Evolutionary conservation across 139 green algal species (phyloP), one percentile per base, ranked within the genome.

Genomic region (Pleodorina starrii): DNA sequence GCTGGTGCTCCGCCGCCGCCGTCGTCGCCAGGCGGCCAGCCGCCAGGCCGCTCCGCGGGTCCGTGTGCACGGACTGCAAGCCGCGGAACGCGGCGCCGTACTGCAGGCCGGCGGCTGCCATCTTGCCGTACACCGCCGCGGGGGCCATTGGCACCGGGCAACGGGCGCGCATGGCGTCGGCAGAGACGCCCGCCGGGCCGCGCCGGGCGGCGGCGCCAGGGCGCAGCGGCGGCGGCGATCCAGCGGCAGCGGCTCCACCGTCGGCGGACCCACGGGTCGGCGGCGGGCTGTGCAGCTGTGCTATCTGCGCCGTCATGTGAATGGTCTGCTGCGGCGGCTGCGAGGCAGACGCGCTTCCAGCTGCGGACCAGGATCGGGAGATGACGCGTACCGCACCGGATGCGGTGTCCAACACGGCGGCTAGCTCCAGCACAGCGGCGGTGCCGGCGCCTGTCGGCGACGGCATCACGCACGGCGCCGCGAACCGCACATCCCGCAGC

Each of bases 61-160:
- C 66, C 29, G 44, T 79, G 44, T 88, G 82, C 0, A 88, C 36
- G 29, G 82, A 5, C 17, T 50, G 43, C 69, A 96, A 35, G 42
- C 63, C 71, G 4, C 93, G 50, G 90, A 97, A 97, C 23, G 77
- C 75, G 32, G 92, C 79, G 59, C 95, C 95, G 82, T 97, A 97
- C 78, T 96, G 88, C 84, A 97, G 85, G 10, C 93, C 96, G 68
- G 94, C 92, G 27, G 81, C 86, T 0, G 38, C 17, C 63, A 98
- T 75, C 57, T 60, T 69, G 38, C 54, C 14, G 86, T 97, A 97
- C 19, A 95, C 16, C 0, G 36, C 85, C 0, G 90, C 48, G 2
- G 73, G 43, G 46, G 78, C 85, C 11, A 90, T 23, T 0, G 95
- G 93, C 12, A 68, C 17, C 1, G n/a, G 57, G 78, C 91, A 93